These are phyloP conservation scores for Clohesyomyces aquaticus DNA, from an alignment of 495 filamentous ascomycete species.

Conservation along the genomic window DNA sequence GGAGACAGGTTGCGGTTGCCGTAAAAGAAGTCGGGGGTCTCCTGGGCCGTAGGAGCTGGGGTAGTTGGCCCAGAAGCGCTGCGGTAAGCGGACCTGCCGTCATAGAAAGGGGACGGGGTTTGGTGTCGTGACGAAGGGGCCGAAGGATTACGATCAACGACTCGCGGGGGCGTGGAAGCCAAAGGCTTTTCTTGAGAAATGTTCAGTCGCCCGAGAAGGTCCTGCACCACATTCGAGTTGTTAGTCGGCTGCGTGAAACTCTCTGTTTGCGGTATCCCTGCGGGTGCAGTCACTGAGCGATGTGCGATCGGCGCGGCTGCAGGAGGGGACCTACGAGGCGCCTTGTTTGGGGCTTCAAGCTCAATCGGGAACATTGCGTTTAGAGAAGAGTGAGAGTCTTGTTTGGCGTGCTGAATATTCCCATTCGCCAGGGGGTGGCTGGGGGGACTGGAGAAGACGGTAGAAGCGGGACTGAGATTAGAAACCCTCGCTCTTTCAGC, in stretches of 20 bases:
- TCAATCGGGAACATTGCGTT: constrained; percentile 68
- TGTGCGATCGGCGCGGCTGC: constrained; percentile 11
- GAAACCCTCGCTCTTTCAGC: constrained; percentile 65
- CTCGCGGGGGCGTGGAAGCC: constrained; percentile 12
- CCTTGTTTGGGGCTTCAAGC: constrained; percentile 56
- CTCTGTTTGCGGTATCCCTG: constrained; percentile 21
- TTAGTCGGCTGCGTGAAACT: background rate
- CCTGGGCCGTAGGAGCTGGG: constrained; percentile 25
- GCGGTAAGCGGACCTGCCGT: constrained; percentile 23
- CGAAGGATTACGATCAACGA: constrained; percentile 18
- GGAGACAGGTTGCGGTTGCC: constrained; percentile 49
- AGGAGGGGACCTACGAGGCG: constrained; percentile 6
- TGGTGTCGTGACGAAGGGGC: constrained; percentile 30
- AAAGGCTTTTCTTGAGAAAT: constrained; percentile 12
- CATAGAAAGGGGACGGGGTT: constrained; percentile 40
- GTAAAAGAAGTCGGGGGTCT: constrained; percentile 40
- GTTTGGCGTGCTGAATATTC: constrained; percentile 32
- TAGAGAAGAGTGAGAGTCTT: constrained; percentile 48
- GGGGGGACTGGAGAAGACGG: constrained; percentile 11
- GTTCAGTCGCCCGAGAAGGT: constrained; percentile 24
- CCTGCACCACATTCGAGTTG: constrained; percentile 24
- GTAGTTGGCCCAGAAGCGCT: constrained; percentile 43
- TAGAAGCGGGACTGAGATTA: constrained; percentile 13
- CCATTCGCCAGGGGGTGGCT: constrained; percentile 1
- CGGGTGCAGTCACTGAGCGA: constrained; percentile 36